phyloP scores from a whole-genome alignment of 2,329 filamentous ascomycete genomes.

The Trichothecium sympodiale region DNA sequence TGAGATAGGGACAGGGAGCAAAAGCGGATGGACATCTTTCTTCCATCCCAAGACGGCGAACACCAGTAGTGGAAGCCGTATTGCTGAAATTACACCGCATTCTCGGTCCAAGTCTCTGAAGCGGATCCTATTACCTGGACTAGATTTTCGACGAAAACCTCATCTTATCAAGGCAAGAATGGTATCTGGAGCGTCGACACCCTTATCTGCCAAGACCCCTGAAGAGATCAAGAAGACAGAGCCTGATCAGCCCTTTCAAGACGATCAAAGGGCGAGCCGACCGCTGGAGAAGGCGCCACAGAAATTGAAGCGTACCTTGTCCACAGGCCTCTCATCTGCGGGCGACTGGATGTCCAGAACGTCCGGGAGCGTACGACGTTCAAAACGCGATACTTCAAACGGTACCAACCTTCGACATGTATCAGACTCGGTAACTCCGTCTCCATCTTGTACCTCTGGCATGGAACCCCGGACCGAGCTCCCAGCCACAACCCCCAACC shows the following conservation, averaged over 20 bases:
- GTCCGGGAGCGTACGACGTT: slow-evolving; percentile 42
- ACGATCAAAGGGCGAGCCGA: slow-evolving; percentile 7
- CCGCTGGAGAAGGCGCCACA: slow-evolving; percentile 28
- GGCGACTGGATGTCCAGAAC: slow-evolving; percentile 44
- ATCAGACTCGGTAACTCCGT: slow-evolving; percentile 36
- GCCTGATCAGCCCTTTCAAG: slow-evolving; percentile 5
- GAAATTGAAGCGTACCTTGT: slow-evolving; percentile 40
- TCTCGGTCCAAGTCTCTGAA: slow-evolving; percentile 11
- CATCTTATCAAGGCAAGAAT: slow-evolving; percentile 26
- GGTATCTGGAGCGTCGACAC: slow-evolving; percentile 16
- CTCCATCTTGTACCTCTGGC: slow-evolving; percentile 12
- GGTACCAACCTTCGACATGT: slow-evolving; percentile 37
- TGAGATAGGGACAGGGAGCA: slow-evolving; percentile 7
- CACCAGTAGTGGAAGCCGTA: slow-evolving; percentile 12
- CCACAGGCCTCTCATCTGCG: slow-evolving; percentile 48
- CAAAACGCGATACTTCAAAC: slow-evolving; percentile 34
- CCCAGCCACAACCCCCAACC: slow-evolving; percentile 12
- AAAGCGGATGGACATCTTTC: slow-evolving; percentile 40
- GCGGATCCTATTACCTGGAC: slow-evolving; percentile 15
- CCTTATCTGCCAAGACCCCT: slow-evolving; percentile 9
- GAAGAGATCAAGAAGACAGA: slow-evolving; percentile 13
- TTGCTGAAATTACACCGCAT: slow-evolving; percentile 16
- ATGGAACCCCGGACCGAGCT: slow-evolving; percentile 14
- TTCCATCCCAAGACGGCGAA: slow-evolving; percentile 34
- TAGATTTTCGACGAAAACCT: slow-evolving; percentile 9